Percentiles rank a stretch among this genome's conserved stretches.
Conservation (phyloP, 73 alveolate species). For the Uronychia binucleata region DNA sequence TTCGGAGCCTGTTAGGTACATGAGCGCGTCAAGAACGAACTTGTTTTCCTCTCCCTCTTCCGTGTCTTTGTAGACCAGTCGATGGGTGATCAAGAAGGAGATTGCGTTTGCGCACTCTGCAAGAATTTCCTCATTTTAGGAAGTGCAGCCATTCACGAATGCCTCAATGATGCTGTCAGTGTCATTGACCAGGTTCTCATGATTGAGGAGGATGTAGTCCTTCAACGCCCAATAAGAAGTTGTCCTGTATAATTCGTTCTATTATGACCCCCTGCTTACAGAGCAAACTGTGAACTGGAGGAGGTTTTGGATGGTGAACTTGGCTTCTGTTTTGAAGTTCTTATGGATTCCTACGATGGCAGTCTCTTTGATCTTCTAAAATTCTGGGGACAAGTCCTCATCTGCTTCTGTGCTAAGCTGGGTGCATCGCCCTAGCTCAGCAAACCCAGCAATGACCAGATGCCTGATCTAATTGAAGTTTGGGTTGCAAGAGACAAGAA, state of each 20-base stretch:
- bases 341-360: conserved; percentile 62
- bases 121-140: conserved; percentile 34
- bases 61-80: conserved; percentile 46
- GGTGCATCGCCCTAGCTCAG: conserved; percentile 68
- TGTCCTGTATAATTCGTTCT: conserved; percentile 21
- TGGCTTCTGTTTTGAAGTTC: conserved; percentile 42
- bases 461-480: conserved; percentile 59
- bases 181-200: conserved; percentile 36
- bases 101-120: conserved; percentile 67
- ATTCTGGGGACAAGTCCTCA: neutral
- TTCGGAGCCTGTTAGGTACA: conserved; percentile 53
- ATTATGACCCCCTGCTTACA: neutral
- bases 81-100: conserved; percentile 64
- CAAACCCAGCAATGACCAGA: conserved; percentile 72
- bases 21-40: conserved; percentile 58
- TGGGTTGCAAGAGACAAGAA: conserved; percentile 67
- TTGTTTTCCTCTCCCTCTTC: conserved; percentile 15
- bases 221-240: conserved; percentile 64
- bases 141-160: conserved; percentile 49
- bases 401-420: conserved; percentile 16
- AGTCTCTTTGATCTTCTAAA: conserved; percentile 55
- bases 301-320: conserved; percentile 35
- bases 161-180: conserved; percentile 51
- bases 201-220: conserved; percentile 61
- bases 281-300: conserved; percentile 52